Conservation (phyloP, 306 rosid species). For the Geum urbanum region DNA sequence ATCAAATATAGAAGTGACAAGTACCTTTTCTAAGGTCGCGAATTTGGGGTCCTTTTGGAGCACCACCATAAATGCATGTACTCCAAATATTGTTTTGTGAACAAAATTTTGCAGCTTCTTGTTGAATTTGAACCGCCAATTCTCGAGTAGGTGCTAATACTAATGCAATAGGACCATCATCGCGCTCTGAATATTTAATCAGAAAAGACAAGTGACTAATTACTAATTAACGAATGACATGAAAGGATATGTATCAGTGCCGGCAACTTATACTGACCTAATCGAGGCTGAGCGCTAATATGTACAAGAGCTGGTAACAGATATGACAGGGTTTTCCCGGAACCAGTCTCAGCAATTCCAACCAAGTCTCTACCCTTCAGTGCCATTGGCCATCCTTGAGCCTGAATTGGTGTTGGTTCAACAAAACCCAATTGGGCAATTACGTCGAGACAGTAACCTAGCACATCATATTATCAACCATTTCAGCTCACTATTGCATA, state of each 20-base stretch:
- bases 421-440: slow-evolving; percentile 87
- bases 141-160: slow-evolving; percentile 92
- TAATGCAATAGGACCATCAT: slow-evolving; percentile 86
- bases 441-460: slow-evolving; percentile 79
- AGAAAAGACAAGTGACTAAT: background rate
- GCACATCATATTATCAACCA: slow-evolving; percentile 23
- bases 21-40: slow-evolving; percentile 84
- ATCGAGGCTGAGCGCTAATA: slow-evolving; percentile 82
- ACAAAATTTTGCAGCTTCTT: slow-evolving; percentile 74
- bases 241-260: too few relatives aligned
- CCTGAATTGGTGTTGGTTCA: slow-evolving; percentile 95
- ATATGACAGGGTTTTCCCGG: slow-evolving; percentile 92
- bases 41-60: slow-evolving; percentile 97
- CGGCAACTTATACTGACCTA: slow-evolving; percentile 45
- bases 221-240: slow-evolving; percentile 1
- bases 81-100: slow-evolving; percentile 47
- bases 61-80: slow-evolving; percentile 92
- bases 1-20: background rate
- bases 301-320: slow-evolving; percentile 85
- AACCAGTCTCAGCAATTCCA: slow-evolving; percentile 99
- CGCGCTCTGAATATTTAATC: slow-evolving; percentile 44
- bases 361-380: slow-evolving; percentile 86
- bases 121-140: slow-evolving; percentile 94
- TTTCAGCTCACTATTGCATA: background rate
- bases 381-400: slow-evolving; percentile 99